phyloP scores from a whole-genome alignment of 108 stramenopile species.

The Tribonema minus region DNA sequence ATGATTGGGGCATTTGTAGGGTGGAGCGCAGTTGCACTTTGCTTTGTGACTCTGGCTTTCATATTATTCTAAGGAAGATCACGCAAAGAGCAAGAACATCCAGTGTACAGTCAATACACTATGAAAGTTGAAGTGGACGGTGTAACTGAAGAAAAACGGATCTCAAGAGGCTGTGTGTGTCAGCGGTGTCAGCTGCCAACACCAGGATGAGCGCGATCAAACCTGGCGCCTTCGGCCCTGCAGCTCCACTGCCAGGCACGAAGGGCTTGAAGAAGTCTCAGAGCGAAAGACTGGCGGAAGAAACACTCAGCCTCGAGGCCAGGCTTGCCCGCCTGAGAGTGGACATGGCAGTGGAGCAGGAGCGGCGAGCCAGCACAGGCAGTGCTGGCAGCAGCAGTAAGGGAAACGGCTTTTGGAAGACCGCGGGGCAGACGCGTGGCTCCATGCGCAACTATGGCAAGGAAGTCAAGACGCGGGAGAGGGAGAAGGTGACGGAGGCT shows the following conservation, averaged over 20 bases:
- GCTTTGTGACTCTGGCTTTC: too few species aligned
- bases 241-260: constrained; percentile 29
- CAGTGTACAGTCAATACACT: too few species aligned
- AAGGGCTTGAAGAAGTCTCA: constrained; percentile 4
- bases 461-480: constrained; percentile 36
- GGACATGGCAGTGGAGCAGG: constrained; percentile 3
- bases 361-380: neutral
- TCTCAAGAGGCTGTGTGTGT: too few species aligned
- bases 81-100: too few species aligned
- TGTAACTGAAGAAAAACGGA: too few species aligned
- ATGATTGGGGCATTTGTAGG: too few species aligned
- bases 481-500: constrained; percentile 11
- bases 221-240: constrained; percentile 9
- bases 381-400: neutral
- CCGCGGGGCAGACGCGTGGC: constrained; percentile 24
- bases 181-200: too few species aligned
- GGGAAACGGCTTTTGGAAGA: neutral
- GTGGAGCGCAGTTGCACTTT: too few species aligned
- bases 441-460: constrained; percentile 43
- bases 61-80: too few species aligned
- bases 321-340: constrained; percentile 2
- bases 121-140: too few species aligned
- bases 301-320: constrained; percentile 27
- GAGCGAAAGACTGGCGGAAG: constrained; percentile 26
- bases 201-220: neutral